Conservation (phyloP, 495 filamentous ascomycete genomes). For the Cudoniella acicularis region DNA sequence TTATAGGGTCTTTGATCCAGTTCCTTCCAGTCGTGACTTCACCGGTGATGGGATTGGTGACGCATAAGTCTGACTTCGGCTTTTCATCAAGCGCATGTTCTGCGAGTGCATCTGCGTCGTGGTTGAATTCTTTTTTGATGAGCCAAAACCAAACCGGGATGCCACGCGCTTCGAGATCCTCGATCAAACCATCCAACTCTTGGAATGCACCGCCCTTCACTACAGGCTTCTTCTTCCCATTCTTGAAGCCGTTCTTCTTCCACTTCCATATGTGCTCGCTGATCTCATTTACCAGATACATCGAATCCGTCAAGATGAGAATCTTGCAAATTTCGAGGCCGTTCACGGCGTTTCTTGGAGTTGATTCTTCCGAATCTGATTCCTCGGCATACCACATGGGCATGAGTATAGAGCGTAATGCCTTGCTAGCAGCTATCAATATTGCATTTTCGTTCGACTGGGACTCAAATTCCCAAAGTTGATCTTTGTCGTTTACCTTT, state of each 20-base stretch:
- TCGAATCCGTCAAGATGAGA: constrained; percentile 27
- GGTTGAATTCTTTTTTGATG: not conserved
- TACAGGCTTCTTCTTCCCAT: constrained; percentile 12
- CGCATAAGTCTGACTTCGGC: not conserved
- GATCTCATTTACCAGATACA: constrained; percentile 28
- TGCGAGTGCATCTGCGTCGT: not conserved
- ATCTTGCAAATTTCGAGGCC: constrained; percentile 15
- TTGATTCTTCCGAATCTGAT: not conserved
- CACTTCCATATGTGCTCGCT: constrained; percentile 23
- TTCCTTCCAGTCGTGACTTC: too few species aligned
- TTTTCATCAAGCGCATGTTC: not conserved
- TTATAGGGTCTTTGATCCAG: too few species aligned
- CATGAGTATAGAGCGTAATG: not conserved
- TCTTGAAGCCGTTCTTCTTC: constrained; percentile 22
- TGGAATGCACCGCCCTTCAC: constrained; percentile 31
- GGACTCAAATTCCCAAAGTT: not conserved
- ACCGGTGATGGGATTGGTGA: not conserved
- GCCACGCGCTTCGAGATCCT: not conserved
- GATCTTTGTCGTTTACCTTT: too few species aligned
- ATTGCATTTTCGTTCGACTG: not conserved
- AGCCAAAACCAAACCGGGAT: not conserved
- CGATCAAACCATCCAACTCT: not conserved
- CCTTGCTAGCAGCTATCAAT: not conserved
- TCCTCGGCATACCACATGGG: not conserved
- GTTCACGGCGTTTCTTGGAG: not conserved